Conservation (phyloP, 129 eudicot species). For the Solidago caesia region DNA sequence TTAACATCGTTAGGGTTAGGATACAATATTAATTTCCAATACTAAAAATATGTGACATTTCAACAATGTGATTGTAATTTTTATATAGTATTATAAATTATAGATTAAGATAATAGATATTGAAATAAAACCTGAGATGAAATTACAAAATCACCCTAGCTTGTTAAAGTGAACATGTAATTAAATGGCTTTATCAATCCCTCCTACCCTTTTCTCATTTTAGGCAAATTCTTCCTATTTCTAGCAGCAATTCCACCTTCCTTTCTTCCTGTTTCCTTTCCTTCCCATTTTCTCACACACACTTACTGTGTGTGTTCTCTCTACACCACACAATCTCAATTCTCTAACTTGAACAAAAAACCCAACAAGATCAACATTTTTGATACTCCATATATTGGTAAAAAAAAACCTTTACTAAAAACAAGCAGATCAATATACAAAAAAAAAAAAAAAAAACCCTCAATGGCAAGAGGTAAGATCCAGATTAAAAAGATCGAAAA, state of each 20-base stretch:
- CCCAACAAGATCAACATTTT: constrained; percentile 18
- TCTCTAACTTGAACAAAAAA: constrained; percentile 5
- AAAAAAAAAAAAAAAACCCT: background rate
- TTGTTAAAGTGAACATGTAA: constrained; percentile 5
- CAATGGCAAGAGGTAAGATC: constrained; percentile 83
- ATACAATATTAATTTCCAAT: no score
- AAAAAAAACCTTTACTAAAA: constrained; percentile 10
- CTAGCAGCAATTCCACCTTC: constrained; percentile 31
- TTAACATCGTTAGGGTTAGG: no score
- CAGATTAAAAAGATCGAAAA: constrained; percentile 82
- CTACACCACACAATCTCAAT: constrained; percentile 20
- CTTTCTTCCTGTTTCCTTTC: constrained; percentile 23
- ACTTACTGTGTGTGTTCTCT: constrained; percentile 18
- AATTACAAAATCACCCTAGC: constrained; percentile 7
- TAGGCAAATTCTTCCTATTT: constrained; percentile 47
- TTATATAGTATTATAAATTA: no score
- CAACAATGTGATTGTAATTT: no score
- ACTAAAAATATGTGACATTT: no score
- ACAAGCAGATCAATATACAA: background rate
- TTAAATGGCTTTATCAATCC: constrained; percentile 30
- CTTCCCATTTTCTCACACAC: constrained; percentile 10
- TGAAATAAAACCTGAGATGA: no score
- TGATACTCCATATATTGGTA: constrained; percentile 16
- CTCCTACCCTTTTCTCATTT: constrained; percentile 51
- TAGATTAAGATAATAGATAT: no score